Conservation (phyloP, 2,329 filamentous ascomycete species). For the Ascocoryne sarcoides region DNA sequence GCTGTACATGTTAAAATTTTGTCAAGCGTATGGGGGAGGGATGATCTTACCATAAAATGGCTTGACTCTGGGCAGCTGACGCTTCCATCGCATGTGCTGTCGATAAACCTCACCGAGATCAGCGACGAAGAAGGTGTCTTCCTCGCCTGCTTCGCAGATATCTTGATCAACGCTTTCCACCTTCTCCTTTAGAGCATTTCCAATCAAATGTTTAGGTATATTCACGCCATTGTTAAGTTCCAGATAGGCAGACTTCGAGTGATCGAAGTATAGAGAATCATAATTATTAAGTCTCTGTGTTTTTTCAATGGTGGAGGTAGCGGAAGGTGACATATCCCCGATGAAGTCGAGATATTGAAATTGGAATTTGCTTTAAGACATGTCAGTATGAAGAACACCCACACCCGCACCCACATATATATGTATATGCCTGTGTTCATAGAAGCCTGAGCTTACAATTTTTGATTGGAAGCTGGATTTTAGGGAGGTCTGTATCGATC, state of each 20-base stretch:
- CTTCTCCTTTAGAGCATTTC: conserved; percentile 76
- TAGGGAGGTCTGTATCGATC: conserved; percentile 95
- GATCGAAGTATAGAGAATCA: conserved; percentile 22
- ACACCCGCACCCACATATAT: too few relatives aligned
- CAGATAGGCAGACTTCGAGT: conserved; percentile 20
- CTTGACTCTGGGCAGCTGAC: conserved; percentile 82
- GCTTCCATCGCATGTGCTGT: conserved; percentile 97
- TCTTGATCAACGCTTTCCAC: conserved; percentile 80
- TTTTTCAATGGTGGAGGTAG: conserved; percentile 44
- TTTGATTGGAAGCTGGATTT: conserved; percentile 39
- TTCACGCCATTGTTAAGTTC: conserved; percentile 23
- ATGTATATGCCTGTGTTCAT: too few relatives aligned
- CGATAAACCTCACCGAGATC: conserved; percentile 98
- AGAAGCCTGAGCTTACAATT: too few relatives aligned
- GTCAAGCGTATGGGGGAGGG: background rate
- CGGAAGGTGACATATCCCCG: conserved; percentile 59
- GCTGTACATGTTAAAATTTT: conserved; percentile 41
- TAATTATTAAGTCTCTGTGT: conserved; percentile 25
- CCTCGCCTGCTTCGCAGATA: conserved; percentile 80
- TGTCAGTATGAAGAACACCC: too few relatives aligned
- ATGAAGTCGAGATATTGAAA: conserved; percentile 12
- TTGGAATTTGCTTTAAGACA: too few relatives aligned
- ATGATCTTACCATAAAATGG: conserved; percentile 76
- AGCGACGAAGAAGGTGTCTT: conserved; percentile 97
- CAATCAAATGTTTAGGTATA: conserved; percentile 69